These are phyloP conservation scores for Nannizziopsis barbatae DNA, from an alignment of 2,329 filamentous ascomycete species.

Conservation along the genomic window DNA sequence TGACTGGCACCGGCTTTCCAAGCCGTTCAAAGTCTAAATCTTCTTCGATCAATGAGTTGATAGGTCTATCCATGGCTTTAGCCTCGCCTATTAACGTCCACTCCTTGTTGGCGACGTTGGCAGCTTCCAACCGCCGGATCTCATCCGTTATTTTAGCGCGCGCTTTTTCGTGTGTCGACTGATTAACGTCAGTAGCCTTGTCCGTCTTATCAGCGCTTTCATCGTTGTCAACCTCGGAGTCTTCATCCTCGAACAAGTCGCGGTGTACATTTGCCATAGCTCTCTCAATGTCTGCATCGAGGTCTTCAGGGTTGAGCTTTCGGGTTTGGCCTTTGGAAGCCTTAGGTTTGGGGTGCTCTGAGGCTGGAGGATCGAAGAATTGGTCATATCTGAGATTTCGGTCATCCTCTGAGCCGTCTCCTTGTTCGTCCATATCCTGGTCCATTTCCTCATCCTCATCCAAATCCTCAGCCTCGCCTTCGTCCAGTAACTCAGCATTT, in stretches of 20 bases:
- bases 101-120: slow-evolving; percentile 76
- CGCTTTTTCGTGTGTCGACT: slow-evolving; percentile 72
- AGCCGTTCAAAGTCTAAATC: slow-evolving; percentile 92
- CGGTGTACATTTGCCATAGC: slow-evolving; percentile 79
- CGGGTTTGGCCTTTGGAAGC: slow-evolving; percentile 37
- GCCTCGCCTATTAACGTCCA: slow-evolving; percentile 90
- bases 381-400: slow-evolving; percentile 43
- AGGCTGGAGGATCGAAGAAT: slow-evolving; percentile 79
- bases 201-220: slow-evolving; percentile 43
- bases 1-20: slow-evolving; percentile 87
- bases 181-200: slow-evolving; percentile 19
- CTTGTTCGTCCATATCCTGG: slow-evolving; percentile 20
- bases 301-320: slow-evolving; percentile 24
- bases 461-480: not conserved
- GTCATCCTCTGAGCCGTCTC: slow-evolving; percentile 49
- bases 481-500: not conserved
- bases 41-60: slow-evolving; percentile 88
- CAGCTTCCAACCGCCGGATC: slow-evolving; percentile 81
- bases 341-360: slow-evolving; percentile 42
- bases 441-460: slow-evolving; percentile 32
- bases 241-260: slow-evolving; percentile 75
- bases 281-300: slow-evolving; percentile 54
- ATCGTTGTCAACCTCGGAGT: slow-evolving; percentile 46
- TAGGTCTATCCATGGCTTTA: slow-evolving; percentile 63
- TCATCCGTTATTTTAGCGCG: slow-evolving; percentile 79